phyloP scores from a whole-genome alignment of 768 basidiomycete genomes.

The Cyathus striatus region DNA sequence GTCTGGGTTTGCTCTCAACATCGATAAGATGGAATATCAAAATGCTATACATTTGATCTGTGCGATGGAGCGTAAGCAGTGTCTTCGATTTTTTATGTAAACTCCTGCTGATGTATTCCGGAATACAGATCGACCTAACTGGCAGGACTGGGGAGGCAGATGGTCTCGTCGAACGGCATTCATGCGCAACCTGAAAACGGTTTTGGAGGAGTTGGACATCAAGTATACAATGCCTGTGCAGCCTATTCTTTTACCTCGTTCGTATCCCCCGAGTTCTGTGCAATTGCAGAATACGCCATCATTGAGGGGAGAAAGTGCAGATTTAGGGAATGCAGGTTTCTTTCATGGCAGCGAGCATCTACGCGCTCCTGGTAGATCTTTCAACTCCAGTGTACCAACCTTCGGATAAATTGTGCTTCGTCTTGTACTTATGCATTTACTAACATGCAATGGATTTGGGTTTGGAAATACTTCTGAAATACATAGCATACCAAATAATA shows the following conservation, averaged over 20 bases:
- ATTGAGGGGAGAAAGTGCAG: constrained; percentile 1
- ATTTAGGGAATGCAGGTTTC: constrained; percentile 19
- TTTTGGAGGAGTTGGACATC: constrained; percentile 72
- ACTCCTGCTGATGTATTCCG: constrained; percentile 2
- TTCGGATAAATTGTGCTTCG: constrained; percentile 8
- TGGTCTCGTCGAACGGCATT: constrained; percentile 72
- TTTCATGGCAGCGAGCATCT: constrained; percentile 17
- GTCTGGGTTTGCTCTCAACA: constrained; percentile 58
- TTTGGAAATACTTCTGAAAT: too few species aligned
- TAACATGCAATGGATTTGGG: too few species aligned
- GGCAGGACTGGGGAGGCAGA: constrained; percentile 85
- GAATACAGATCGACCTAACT: constrained; percentile 63
- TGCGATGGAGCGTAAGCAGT: constrained; percentile 65
- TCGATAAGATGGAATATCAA: constrained; percentile 78
- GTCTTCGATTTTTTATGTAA: not conserved
- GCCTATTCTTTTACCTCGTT: constrained; percentile 52
- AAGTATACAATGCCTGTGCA: constrained; percentile 69
- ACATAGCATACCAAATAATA: too few species aligned
- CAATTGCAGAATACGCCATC: constrained; percentile 10
- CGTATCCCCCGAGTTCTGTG: constrained; percentile 5
- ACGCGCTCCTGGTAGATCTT: constrained; percentile 11
- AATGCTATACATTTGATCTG: constrained; percentile 65
- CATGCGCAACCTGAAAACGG: constrained; percentile 68
- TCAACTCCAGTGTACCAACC: constrained; percentile 12
- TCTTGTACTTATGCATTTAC: too few species aligned